Conservation (phyloP, 495 filamentous ascomycete species). For the Aspergillus sclerotioniger region DNA sequence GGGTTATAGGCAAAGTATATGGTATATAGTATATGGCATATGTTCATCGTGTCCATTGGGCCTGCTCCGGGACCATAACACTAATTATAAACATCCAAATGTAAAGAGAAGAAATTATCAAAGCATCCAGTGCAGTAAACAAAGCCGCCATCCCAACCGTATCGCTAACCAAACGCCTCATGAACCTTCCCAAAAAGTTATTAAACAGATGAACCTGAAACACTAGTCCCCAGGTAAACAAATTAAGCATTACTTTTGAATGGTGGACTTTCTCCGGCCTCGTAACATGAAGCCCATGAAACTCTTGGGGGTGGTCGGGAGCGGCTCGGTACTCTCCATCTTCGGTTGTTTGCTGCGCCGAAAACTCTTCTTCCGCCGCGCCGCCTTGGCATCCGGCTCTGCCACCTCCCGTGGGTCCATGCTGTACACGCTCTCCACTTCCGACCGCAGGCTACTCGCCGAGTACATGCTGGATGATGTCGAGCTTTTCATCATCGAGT, state of each 20-base stretch:
- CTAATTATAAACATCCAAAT: neutral
- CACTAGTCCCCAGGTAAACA: constrained; percentile 6
- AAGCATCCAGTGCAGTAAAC: neutral
- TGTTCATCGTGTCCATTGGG: neutral
- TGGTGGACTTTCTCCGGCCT: constrained; percentile 26
- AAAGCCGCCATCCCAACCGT: neutral
- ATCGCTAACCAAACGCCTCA: neutral
- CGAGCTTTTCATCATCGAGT: constrained; percentile 37
- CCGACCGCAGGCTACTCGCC: constrained; percentile 56
- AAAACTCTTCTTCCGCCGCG: constrained; percentile 23
- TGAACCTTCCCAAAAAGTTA: neutral
- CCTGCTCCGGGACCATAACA: neutral
- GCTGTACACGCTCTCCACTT: constrained; percentile 55
- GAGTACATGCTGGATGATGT: constrained; percentile 74
- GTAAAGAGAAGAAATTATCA: neutral
- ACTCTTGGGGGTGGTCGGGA: constrained; percentile 18
- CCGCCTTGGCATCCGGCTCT: constrained; percentile 12
- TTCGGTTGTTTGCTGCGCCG: constrained; percentile 14
- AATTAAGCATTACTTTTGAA: constrained; percentile 29
- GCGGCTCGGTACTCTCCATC: constrained; percentile 10
- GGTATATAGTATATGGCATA: too few species aligned
- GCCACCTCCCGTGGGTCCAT: constrained; percentile 9
- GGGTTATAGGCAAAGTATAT: too few species aligned
- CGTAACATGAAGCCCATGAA: constrained; percentile 42
- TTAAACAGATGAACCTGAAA: constrained; percentile 8